Base-by-base conservation (phyloP, 2,329 filamentous ascomycete species). In the Hysterium pulicare region DNA sequence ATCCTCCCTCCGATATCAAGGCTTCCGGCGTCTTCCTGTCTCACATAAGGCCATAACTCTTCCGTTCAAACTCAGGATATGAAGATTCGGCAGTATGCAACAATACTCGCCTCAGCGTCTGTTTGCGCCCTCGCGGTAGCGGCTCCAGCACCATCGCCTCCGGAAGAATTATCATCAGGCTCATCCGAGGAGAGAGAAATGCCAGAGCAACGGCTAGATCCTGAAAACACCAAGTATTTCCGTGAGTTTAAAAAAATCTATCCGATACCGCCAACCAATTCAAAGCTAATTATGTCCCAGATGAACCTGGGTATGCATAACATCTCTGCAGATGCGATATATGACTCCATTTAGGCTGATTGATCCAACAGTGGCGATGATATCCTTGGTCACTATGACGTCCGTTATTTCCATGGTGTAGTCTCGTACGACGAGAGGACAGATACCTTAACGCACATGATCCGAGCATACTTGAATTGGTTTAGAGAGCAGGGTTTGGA, bases 371-470 rank as follows among this genome's bases (percentile, higher is more conserved):
- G 65, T 41, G 51, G 48, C 28, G 74, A 75, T 53, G 69, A 80
- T 40, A 74, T 75, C 22, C 74, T 86, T 17, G 78, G 79, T 39
- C 87, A 91, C 69, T 91, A 91, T 66, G 87, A 91, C 64, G 65
- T 61, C 19, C 81, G 87, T 47, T 91, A 77, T 68, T 91, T 85
- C 68, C 71, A 74, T 30, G 68, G 74, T n/a, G 59, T 75, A 3
- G 76, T 90, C 7, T 68, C 74, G 11, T 85, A 90, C 65, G 78
- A 79, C 30, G 77, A 83, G 49, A 81, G 86, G 56, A 75, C 76
- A n/a, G 71, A 78, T 21, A 81, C 80, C 5, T 76, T 91, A 42
- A 75, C 76, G 38, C 77, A 86, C 62, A 80, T 93, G 51, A 78
- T 90, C 50, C 79, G 82, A 48, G 83, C 86, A 39, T 93, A 93